Conservation (phyloP, 768 basidiomycete genomes). For the Mycena venus region DNA sequence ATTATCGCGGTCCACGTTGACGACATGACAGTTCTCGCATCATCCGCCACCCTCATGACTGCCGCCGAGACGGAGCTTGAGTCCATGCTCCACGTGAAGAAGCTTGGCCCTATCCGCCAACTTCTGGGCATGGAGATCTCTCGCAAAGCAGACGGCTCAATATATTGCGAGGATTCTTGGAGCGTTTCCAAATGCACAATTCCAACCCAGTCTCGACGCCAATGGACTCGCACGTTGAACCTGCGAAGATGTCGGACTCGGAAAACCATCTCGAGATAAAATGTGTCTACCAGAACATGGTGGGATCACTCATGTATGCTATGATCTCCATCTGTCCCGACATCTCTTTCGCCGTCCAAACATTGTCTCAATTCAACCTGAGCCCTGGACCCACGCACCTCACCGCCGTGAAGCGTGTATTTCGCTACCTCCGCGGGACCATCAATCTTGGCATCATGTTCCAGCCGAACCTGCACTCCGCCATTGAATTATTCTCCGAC, state of each 20-base stretch:
- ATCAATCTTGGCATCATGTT: not conserved
- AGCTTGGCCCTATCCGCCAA: conserved; percentile 32
- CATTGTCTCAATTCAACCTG: conserved; percentile 39
- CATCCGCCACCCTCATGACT: not conserved
- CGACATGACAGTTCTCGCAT: conserved; percentile 37
- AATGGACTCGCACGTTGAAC: too few relatives aligned
- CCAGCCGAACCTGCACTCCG: not conserved
- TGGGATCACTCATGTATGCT: conserved; percentile 38
- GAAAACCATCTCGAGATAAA: conserved; percentile 19
- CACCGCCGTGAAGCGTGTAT: not conserved
- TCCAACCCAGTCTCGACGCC: conserved; percentile 13
- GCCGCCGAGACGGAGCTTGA: conserved; percentile 18
- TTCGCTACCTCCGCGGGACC: too few relatives aligned
- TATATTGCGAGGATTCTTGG: conserved; percentile 29
- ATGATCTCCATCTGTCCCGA: conserved; percentile 47
- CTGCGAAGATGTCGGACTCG: conserved; percentile 9
- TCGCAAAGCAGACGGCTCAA: not conserved
- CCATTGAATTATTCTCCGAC: too few relatives aligned
- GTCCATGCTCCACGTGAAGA: conserved; percentile 26
- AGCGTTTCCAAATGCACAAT: conserved; percentile 15
- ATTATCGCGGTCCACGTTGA: conserved; percentile 39
- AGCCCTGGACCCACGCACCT: not conserved
- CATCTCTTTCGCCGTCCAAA: conserved; percentile 43
- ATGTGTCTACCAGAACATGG: conserved; percentile 35
- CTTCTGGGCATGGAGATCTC: conserved; percentile 30